Evolutionary conservation across 768 basidiomycete species (phyloP).

Genomic region (Tricholoma flavovirens): DNA sequence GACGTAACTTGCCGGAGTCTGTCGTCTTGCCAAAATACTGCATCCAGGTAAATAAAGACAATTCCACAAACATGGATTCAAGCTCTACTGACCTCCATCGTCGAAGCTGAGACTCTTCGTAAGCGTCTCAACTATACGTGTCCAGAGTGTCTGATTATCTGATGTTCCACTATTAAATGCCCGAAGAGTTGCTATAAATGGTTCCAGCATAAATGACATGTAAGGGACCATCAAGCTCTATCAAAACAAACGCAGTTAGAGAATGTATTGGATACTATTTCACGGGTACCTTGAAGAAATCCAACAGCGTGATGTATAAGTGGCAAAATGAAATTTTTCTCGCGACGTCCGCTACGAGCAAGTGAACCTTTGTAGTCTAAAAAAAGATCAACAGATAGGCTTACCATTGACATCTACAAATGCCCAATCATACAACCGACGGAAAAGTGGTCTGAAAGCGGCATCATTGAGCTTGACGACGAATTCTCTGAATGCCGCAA

Average conservation of each 20-base stretch:
- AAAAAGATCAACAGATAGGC: constrained; percentile 9
- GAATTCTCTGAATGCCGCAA: constrained; percentile 79
- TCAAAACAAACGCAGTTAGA: neutral
- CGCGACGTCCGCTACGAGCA: constrained; percentile 26
- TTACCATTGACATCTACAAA: constrained; percentile 53
- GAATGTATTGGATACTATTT: neutral
- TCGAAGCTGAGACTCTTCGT: constrained; percentile 70
- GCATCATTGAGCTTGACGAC: constrained; percentile 91
- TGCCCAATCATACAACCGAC: constrained; percentile 92
- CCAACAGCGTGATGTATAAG: constrained; percentile 66
- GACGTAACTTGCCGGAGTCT: constrained; percentile 59
- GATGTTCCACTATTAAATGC: constrained; percentile 32
- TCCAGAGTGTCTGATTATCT: constrained; percentile 52
- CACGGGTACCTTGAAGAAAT: constrained; percentile 76
- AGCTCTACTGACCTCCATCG: constrained; percentile 59
- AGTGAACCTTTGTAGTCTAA: neutral
- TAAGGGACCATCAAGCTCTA: constrained; percentile 90
- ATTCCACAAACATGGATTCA: neutral
- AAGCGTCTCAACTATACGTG: constrained; percentile 51
- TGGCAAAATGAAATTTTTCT: constrained; percentile 71
- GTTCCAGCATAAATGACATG: constrained; percentile 68
- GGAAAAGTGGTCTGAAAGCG: constrained; percentile 87
- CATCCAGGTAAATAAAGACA: neutral
- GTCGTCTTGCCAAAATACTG: constrained; percentile 90
- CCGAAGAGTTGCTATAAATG: constrained; percentile 59